phyloP scores from a whole-genome alignment of 768 basidiomycete genomes.

The Amanita pallidorosea region DNA sequence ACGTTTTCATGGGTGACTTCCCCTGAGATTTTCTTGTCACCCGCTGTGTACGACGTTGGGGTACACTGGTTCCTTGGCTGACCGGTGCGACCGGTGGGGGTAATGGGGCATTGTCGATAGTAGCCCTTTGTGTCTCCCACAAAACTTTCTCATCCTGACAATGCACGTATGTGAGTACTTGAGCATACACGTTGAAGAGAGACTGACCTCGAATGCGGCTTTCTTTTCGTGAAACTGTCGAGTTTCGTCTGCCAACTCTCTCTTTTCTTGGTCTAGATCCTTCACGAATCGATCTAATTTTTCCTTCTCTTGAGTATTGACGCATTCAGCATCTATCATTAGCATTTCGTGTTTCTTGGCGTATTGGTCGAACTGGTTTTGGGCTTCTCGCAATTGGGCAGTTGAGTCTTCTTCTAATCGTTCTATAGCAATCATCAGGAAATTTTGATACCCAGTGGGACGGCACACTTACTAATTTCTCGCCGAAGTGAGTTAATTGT shows the following conservation, averaged over 20 bases:
- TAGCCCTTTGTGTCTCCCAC: conserved; percentile 59
- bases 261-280: conserved; percentile 57
- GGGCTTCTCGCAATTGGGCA: conserved; percentile 2
- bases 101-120: not conserved
- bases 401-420: conserved; percentile 1
- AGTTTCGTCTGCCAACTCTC: conserved; percentile 53
- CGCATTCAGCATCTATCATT: not conserved
- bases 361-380: conserved; percentile 1
- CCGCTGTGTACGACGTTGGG: conserved; percentile 14
- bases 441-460: not conserved
- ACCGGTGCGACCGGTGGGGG: not conserved
- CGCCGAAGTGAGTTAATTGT: not conserved
- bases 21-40: conserved; percentile 13
- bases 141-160: conserved; percentile 57
- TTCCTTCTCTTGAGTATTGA: conserved; percentile 39
- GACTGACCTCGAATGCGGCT: conserved; percentile 46
- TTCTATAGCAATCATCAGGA: not conserved
- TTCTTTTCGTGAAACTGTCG: conserved; percentile 55
- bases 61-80: not conserved
- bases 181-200: not conserved
- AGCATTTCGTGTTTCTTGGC: conserved; percentile 1
- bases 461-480: not conserved
- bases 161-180: conserved; percentile 22
- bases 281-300: conserved; percentile 38
- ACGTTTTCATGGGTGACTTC: conserved; percentile 22